Evolutionary conservation across 495 filamentous ascomycete species (phyloP), one percentile per base, ranked within the genome.

Genomic region (Tuber magnatum): DNA sequence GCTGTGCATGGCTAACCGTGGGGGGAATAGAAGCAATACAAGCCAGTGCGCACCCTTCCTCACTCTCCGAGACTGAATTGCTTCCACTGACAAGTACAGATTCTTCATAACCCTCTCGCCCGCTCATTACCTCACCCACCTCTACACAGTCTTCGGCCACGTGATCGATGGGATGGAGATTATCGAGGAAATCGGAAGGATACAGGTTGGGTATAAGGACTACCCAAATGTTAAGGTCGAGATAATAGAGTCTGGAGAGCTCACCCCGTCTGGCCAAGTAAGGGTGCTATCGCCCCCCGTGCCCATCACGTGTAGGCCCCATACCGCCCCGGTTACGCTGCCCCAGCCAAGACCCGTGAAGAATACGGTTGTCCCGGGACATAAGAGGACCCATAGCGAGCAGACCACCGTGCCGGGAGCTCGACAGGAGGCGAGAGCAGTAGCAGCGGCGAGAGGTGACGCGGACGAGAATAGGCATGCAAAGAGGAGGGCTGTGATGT

Each of bases 21-120:
- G 86, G 42, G 83, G 78, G 70, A 81, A 79, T 14, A 86, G 84
- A 38, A 86, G 85, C 65, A 84, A 81, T 18, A 65, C 56, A 56
- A 85, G 83, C 77, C 85, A 86, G 85, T 79, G 73, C 24, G 61
- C 35, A 24, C 20, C n/a, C 73, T 40, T n/a, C 24, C 83, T 38
- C 42, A 43, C 35, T 41, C 56, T 48, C 69, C 16, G 14, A 42
- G 71, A 70, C 28, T 8, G 56, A 35, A 35, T 35, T 35, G 56
- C 28, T 32, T 7, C 20, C 18, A 2, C 48, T 74, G 56, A 77
- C 28, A 39, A 42, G 14, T 46, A 71, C 70, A 85, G 84, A 77
- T 86, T 86, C 77, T 86, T 86, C 73, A 83, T 86, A 70, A 86
- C 85, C 14, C 78, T 86, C 22, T 83, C 83, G 16, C 78, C 83